Percentiles rank a stretch among this genome's conserved stretches.
phyloP scores from a whole-genome alignment of 2,329 filamentous ascomycete genomes.

The Alternaria ventricosa region DNA sequence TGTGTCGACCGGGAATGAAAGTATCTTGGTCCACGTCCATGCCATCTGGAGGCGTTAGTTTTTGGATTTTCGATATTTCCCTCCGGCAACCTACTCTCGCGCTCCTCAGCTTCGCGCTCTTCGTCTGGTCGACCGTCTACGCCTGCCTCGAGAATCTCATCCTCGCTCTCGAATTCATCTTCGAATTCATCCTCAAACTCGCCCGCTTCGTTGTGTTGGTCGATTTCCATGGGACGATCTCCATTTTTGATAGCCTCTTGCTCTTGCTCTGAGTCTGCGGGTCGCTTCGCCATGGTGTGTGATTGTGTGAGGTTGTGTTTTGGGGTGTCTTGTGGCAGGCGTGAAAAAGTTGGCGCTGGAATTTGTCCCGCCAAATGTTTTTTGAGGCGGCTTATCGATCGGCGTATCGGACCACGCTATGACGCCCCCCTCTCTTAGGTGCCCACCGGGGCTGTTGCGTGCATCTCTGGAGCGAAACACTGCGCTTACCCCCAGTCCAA shows the following conservation, averaged over 20 bases:
- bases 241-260: conserved; percentile 65
- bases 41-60: conserved; percentile 58
- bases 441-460: not conserved
- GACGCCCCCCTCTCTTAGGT: conserved; percentile 8
- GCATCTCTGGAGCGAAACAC: conserved; percentile 4
- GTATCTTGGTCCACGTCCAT: conserved; percentile 96
- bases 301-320: not conserved
- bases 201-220: conserved; percentile 54
- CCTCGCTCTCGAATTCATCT: conserved; percentile 87
- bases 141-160: conserved; percentile 92
- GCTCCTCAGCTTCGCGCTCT: conserved; percentile 89
- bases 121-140: conserved; percentile 92
- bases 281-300: conserved; percentile 65
- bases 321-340: conserved; percentile 4
- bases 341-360: conserved; percentile 7
- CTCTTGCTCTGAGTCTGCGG: conserved; percentile 60
- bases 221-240: conserved; percentile 62
- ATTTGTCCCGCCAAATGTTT: conserved; percentile 23
- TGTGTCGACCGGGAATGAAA: conserved; percentile 93
- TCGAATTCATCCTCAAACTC: conserved; percentile 97
- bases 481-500: conserved; percentile 13
- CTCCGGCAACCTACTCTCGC: conserved; percentile 60
- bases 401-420: conserved; percentile 4
- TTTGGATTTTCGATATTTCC: conserved; percentile 20
- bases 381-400: conserved; percentile 22